phyloP scores from a whole-genome alignment of 2,329 filamentous ascomycete species.

The Venturiaceae sp. region DNA sequence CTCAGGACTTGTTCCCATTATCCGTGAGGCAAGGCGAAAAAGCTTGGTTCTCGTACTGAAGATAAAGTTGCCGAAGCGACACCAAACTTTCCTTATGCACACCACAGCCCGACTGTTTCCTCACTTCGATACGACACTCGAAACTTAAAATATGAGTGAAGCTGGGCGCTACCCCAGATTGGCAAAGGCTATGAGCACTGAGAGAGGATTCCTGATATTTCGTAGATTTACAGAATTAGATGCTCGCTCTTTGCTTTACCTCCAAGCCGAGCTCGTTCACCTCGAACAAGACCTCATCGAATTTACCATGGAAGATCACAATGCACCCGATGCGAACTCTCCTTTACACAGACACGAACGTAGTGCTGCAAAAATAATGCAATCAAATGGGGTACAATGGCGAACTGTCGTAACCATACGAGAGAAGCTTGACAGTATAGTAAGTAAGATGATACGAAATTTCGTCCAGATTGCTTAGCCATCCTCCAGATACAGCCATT shows the following conservation, averaged over 20 bases:
- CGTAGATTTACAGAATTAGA: conserved; percentile 15
- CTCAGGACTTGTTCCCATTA: no score
- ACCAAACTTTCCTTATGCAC: no score
- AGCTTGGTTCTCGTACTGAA: no score
- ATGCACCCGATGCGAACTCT: no score
- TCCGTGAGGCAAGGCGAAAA: no score
- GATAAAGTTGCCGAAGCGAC: no score
- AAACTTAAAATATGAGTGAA: no score
- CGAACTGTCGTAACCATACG: conserved; percentile 7
- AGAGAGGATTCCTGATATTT: conserved; percentile 13
- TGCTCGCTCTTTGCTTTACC: conserved; percentile 16
- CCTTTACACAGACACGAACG: conserved; percentile 12
- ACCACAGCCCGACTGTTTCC: no score
- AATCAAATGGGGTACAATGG: not conserved
- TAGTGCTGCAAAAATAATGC: conserved; percentile 1
- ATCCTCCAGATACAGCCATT: not conserved
- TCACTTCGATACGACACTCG: no score
- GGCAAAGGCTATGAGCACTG: no score
- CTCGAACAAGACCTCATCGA: conserved; percentile 15
- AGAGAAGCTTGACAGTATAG: conserved; percentile 11
- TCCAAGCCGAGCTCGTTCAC: conserved; percentile 15
- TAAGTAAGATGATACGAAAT: not conserved
- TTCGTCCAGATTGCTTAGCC: no score
- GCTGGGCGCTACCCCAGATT: no score
- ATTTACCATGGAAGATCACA: conserved; percentile 8